Percentiles rank a stretch among this genome's conserved stretches.
These are phyloP conservation scores for Tetrapisispora taiwanensis DNA, from an alignment of 805 yeast species.

Conservation along the genomic window DNA sequence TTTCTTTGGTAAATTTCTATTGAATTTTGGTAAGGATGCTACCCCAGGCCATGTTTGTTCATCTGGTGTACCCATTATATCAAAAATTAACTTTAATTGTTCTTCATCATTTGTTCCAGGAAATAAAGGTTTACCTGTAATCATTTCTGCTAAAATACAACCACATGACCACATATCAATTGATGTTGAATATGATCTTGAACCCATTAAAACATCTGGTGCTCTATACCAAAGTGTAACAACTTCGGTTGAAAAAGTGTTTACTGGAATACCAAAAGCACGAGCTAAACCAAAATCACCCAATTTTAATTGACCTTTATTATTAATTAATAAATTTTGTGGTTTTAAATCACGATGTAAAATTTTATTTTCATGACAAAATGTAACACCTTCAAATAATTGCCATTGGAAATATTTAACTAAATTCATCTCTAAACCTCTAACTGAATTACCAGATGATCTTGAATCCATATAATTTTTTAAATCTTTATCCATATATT, in stretches of 20 bases:
- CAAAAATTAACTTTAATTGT: constrained; percentile 87
- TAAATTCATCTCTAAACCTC: constrained; percentile 38
- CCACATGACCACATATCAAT: constrained; percentile 99
- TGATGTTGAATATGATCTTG: constrained; percentile 94
- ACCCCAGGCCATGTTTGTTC: constrained; percentile 95
- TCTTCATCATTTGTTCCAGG: constrained; percentile 98
- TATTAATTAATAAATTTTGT: constrained; percentile 86
- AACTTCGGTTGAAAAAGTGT: constrained; percentile 96
- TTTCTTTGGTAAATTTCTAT: constrained; percentile 91
- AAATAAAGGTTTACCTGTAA: constrained; percentile 85
- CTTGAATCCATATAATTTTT: constrained; percentile 90
- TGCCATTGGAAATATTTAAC: constrained; percentile 91
- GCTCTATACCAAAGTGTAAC: constrained; percentile 97
- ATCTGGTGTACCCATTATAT: constrained; percentile 87
- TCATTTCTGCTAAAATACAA: constrained; percentile 96
- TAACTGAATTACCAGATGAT: constrained; percentile 22
- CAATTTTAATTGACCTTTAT: constrained; percentile 84
- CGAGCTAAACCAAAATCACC: constrained; percentile 95
- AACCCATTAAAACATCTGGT: constrained; percentile 91
- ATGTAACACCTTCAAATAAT: constrained; percentile 78
- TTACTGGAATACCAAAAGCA: constrained; percentile 93
- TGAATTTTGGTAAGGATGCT: constrained; percentile 80
- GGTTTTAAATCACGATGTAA: constrained; percentile 95
- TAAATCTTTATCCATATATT: constrained; percentile 85
- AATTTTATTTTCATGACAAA: constrained; percentile 91